Conservation (phyloP, 768 basidiomycete genomes). For the Tricholoma hemisulphureum region DNA sequence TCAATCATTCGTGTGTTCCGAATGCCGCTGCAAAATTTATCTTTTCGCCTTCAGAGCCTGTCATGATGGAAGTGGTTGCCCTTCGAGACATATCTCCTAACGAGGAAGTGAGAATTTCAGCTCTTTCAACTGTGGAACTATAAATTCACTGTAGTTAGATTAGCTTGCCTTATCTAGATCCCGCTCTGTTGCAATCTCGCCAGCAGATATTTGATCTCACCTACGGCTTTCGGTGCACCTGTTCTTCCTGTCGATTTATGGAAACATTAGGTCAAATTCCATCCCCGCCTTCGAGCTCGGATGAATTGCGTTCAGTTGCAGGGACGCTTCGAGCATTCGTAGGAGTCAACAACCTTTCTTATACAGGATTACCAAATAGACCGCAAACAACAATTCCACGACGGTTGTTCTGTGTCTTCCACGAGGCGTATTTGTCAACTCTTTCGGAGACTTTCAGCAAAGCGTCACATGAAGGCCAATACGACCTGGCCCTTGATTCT, state of each 20-base stretch:
- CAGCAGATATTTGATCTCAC: constrained; percentile 55
- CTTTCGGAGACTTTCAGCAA: constrained; percentile 65
- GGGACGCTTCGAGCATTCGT: constrained; percentile 38
- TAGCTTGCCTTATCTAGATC: constrained; percentile 75
- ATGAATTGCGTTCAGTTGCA: constrained; percentile 29
- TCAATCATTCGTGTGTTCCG: constrained; percentile 81
- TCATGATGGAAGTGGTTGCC: constrained; percentile 64
- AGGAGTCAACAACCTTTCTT: constrained; percentile 26
- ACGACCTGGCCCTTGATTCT: constrained; percentile 46
- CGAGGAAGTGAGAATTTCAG: constrained; percentile 57
- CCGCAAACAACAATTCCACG: constrained; percentile 39
- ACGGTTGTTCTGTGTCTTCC: constrained; percentile 42
- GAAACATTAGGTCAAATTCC: constrained; percentile 36
- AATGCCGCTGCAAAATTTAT: constrained; percentile 67
- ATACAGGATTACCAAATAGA: constrained; percentile 27
- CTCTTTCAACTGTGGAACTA: not conserved
- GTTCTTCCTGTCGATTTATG: constrained; percentile 54
- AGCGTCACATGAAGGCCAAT: constrained; percentile 66
- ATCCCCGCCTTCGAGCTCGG: constrained; percentile 34
- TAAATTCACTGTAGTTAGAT: constrained; percentile 42
- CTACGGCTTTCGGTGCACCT: constrained; percentile 69
- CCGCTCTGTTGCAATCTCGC: constrained; percentile 63
- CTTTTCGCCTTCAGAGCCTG: constrained; percentile 35
- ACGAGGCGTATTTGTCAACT: constrained; percentile 55
- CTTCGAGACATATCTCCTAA: constrained; percentile 52